phyloP scores from a whole-genome alignment of 1,284 basidiomycete genomes.

The Ceratobasidium sp. region DNA sequence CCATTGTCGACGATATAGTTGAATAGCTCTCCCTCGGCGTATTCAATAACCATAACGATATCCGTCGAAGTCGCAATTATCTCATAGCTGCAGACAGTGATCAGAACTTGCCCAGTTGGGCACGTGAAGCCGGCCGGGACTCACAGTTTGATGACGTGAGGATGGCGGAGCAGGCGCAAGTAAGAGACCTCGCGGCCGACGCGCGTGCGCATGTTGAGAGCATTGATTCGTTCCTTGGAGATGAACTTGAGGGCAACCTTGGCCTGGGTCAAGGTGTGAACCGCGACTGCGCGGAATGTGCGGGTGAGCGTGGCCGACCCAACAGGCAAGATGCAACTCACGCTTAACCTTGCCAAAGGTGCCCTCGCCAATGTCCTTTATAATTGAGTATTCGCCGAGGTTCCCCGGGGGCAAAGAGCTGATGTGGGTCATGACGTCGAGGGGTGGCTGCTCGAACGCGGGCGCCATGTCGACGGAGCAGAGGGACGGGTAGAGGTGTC shows the following conservation, averaged over 20 bases:
- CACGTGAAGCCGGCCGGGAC: constrained; percentile 52
- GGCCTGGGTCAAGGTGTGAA: constrained; percentile 93
- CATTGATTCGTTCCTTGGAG: constrained; percentile 92
- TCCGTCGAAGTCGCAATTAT: constrained; percentile 93
- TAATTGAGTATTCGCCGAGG: constrained; percentile 81
- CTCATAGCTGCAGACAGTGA: constrained; percentile 76
- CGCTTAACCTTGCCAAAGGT: constrained; percentile 99
- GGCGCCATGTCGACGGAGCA: constrained; percentile 18
- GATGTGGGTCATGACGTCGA: constrained; percentile 29
- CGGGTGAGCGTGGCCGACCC: constrained; percentile 41
- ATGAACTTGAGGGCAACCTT: constrained; percentile 98
- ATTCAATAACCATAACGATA: constrained; percentile 97
- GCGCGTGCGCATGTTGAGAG: constrained; percentile 89
- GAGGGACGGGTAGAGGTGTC: background rate
- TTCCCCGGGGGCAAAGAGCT: constrained; percentile 54
- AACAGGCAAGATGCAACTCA: constrained; percentile 60
- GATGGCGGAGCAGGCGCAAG: constrained; percentile 89
- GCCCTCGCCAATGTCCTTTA: constrained; percentile 83
- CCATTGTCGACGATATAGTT: constrained; percentile 94
- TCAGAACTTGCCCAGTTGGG: constrained; percentile 9
- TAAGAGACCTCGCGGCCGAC: constrained; percentile 97
- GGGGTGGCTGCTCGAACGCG: constrained; percentile 22
- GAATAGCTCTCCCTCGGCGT: constrained; percentile 92
- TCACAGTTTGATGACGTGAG: constrained; percentile 96
- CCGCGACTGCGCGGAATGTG: constrained; percentile 73